Base-by-base conservation (phyloP, 345 rosid species). In the Chamaenerion angustifolium region DNA sequence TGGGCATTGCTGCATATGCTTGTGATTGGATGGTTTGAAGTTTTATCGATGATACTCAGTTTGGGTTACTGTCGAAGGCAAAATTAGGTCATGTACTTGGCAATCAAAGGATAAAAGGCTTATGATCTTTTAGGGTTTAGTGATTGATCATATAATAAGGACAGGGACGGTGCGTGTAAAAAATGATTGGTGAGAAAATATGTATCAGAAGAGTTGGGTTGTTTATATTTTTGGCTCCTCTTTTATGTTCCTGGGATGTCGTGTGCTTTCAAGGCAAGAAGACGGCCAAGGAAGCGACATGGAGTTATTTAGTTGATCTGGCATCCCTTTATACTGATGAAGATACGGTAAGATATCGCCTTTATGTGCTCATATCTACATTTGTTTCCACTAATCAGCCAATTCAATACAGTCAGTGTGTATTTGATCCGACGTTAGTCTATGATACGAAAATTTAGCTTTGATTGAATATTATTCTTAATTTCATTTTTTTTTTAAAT, bases 291-390 rank as follows among this genome's bases (percentile, higher is more conserved):
- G 79, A 73, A 63, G 60, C 42, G 56, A 56, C 69, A 51, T 62
- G 55, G 40, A 57, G 61, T 55, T 72, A 65, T 54, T 58, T 78
- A 63, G 58, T 66, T 21, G 68, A 77, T 59, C 87, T 73, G 16
- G 69, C 58, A 15, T 76, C 75, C n/a, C 70, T 81, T 54, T 58
- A 69, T 77, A 65, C 65, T 52, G 71, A 82, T 56, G 61, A 69
- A 27, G 54, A 64, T 47, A 56, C 55, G 85, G 98, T 92, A 78
- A 51, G 58, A 40, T 42, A 27, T 43, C 19, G 17, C 40, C 21
- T 45, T 10, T 14, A 31, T 31, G 37, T 31, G 37, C 8, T 31
- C 1, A 31, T 31, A 4, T 31, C 37, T 31, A 3, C 37, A 31
- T 31, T 31, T 31, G 5, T 31, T 3, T 31, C 1, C 37, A 50